A percentile compares a stretch with the other conserved stretches of the same genome.
Conservation (phyloP, 2,329 filamentous ascomycete species). For the Neurospora sp. region DNA sequence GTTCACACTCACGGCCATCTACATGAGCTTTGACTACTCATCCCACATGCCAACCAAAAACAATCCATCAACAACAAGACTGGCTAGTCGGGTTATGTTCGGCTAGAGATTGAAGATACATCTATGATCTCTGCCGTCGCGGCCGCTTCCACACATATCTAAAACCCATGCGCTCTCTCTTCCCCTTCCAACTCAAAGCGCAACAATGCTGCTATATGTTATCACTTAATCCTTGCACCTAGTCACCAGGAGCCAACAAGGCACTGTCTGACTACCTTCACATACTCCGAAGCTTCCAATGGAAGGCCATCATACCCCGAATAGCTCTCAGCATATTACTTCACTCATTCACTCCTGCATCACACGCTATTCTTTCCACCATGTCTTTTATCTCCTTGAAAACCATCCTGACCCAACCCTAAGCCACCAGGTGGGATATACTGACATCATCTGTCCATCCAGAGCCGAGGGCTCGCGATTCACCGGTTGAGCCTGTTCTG, state of each 20-base stretch:
- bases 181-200: not conserved
- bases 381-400: not conserved
- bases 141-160: not conserved
- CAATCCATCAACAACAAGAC: not conserved
- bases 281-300: not conserved
- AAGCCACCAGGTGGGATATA: constrained; percentile 1
- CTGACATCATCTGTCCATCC: constrained; percentile 6
- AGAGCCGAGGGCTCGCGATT: constrained; percentile 12
- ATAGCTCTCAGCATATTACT: not conserved
- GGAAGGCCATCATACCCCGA: not conserved
- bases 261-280: not conserved
- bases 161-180: not conserved
- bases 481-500: constrained; percentile 4
- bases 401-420: not conserved
- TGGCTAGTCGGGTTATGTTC: not conserved
- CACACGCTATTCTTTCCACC: not conserved
- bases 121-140: not conserved
- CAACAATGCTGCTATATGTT: not conserved
- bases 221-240: not conserved
- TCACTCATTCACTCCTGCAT: not conserved
- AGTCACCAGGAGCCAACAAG: not conserved
- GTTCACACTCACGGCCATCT: not conserved
- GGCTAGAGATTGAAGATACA: not conserved
- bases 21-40: not conserved
- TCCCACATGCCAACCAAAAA: not conserved